These are phyloP conservation scores for Tremella mesenterica DNA, from an alignment of 768 basidiomycete species.

Conservation along the genomic window DNA sequence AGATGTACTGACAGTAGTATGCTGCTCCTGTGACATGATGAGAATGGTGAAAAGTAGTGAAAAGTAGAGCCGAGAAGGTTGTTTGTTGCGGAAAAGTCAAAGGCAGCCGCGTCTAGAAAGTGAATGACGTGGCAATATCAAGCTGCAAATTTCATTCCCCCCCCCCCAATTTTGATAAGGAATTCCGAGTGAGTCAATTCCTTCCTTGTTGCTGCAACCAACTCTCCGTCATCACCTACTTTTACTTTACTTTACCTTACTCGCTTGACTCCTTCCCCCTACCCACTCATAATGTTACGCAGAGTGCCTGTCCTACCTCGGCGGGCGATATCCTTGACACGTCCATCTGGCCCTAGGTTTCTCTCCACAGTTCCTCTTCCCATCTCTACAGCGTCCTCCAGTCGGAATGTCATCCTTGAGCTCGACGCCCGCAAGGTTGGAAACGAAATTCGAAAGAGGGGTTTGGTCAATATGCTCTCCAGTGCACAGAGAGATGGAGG, in stretches of 20 bases:
- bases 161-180: too few relatives aligned
- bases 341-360: background rate
- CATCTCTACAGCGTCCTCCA: slow-evolving; percentile 14
- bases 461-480: slow-evolving; percentile 25
- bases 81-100: slow-evolving; percentile 8
- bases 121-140: too few relatives aligned
- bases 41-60: background rate
- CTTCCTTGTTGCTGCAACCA: background rate
- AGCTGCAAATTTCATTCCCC: too few relatives aligned
- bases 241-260: slow-evolving; percentile 8
- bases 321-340: background rate
- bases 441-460: slow-evolving; percentile 39
- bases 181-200: too few relatives aligned
- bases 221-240: background rate
- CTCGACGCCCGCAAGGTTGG: slow-evolving; percentile 40
- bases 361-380: slow-evolving; percentile 15
- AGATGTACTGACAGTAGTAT: slow-evolving; percentile 23
- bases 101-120: slow-evolving; percentile 8
- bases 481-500: slow-evolving; percentile 29
- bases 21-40: slow-evolving; percentile 32
- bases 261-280: slow-evolving; percentile 8
- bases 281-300: slow-evolving; percentile 1
- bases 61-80: background rate
- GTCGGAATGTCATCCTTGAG: slow-evolving; percentile 32
- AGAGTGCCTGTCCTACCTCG: background rate